Percentiles rank a stretch among this genome's conserved stretches.
These are phyloP conservation scores for Plasmodium berghei DNA, from an alignment of 169 alveolate species.

Conservation along the genomic window DNA sequence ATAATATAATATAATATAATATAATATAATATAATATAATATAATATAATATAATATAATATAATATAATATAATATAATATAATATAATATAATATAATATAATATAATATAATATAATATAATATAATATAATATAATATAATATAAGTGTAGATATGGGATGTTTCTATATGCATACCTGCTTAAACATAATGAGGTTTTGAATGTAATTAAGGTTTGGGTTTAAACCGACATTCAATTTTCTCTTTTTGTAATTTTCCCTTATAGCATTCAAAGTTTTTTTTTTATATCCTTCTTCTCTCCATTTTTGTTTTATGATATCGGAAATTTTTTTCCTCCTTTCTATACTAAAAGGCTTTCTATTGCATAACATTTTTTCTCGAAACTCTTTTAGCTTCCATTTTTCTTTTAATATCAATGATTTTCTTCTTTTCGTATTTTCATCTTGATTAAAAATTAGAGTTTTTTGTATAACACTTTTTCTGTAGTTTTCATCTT, in stretches of 20 bases:
- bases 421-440: conserved; percentile 75
- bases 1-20: no score
- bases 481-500: conserved; percentile 67
- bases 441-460: conserved; percentile 70
- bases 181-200: conserved; percentile 60
- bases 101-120: no score
- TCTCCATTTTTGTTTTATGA: conserved; percentile 71
- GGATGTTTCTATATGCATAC: conserved; percentile 4
- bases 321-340: conserved; percentile 53
- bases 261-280: conserved; percentile 52
- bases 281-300: conserved; percentile 61
- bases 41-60: no score
- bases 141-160: background rate
- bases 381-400: conserved; percentile 66
- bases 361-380: conserved; percentile 67
- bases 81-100: no score
- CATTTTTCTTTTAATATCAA: conserved; percentile 51
- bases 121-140: no score
- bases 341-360: conserved; percentile 66
- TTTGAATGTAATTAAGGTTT: conserved; percentile 52
- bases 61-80: no score
- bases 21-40: no score
- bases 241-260: conserved; percentile 69
- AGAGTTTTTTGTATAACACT: conserved; percentile 48
- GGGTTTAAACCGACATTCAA: conserved; percentile 61